Percentiles rank a stretch among this genome's conserved stretches.
phyloP scores from a whole-genome alignment of 495 filamentous ascomycete species.

The Eremomyces bilateralis region DNA sequence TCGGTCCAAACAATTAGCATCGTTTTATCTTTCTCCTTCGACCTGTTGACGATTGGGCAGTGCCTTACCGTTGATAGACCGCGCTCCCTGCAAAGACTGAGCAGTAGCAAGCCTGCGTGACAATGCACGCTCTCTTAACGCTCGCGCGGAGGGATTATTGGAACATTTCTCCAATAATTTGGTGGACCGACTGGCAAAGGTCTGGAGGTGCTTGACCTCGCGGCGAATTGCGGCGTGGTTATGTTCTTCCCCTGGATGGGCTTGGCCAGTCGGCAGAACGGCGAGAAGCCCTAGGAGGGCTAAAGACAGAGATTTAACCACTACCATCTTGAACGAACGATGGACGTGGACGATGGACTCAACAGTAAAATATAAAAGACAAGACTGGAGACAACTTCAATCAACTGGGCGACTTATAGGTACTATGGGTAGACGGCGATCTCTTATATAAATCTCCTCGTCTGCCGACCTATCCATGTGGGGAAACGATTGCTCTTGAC shows the following conservation, averaged over 20 bases:
- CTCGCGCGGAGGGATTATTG: background rate
- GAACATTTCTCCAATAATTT: background rate
- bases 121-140: slow-evolving; percentile 4
- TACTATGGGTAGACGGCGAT: too few relatives aligned
- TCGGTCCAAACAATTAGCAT: background rate
- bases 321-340: too few relatives aligned
- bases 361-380: too few relatives aligned
- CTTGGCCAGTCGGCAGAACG: too few relatives aligned
- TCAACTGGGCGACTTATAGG: too few relatives aligned
- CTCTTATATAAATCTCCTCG: too few relatives aligned
- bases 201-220: background rate
- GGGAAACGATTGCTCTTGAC: too few relatives aligned
- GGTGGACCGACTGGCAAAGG: background rate
- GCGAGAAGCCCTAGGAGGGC: too few relatives aligned
- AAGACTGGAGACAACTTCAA: too few relatives aligned
- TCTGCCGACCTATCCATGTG: too few relatives aligned
- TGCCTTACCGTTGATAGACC: slow-evolving; percentile 1
- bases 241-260: slow-evolving; percentile 1
- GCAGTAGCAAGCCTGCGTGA: slow-evolving; percentile 1
- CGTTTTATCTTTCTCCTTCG: background rate
- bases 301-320: too few relatives aligned
- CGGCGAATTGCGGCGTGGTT: background rate
- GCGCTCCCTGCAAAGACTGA: slow-evolving; percentile 2
- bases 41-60: background rate
- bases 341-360: too few relatives aligned